Percentiles rank a stretch among this genome's conserved stretches.
These are phyloP conservation scores for Boletus pseudopeckii DNA, from an alignment of 768 basidiomycete genomes.

Conservation along the genomic window DNA sequence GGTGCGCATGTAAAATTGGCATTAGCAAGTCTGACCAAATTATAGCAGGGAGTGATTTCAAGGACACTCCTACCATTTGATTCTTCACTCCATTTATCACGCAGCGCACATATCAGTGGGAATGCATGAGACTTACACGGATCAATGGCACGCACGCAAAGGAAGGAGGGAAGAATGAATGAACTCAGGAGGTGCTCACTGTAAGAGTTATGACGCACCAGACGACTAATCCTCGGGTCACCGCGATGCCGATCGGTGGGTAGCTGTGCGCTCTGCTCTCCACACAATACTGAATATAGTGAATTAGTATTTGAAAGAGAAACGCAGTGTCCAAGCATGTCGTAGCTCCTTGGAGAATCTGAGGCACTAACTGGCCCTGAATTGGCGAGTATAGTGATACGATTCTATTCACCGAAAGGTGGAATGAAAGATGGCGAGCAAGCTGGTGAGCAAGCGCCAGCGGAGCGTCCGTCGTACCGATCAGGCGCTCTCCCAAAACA, in stretches of 20 bases:
- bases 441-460: too few species aligned
- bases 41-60: background rate
- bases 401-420: background rate
- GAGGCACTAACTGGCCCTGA: background rate
- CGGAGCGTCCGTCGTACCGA: too few species aligned
- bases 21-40: background rate
- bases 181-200: conserved; percentile 1
- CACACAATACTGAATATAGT: background rate
- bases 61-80: background rate
- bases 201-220: background rate
- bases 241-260: background rate
- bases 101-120: background rate
- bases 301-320: conserved; percentile 4
- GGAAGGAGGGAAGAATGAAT: background rate
- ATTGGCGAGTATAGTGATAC: background rate
- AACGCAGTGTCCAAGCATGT: background rate
- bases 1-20: conserved; percentile 9
- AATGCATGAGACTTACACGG: background rate
- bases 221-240: conserved; percentile 14
- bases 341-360: background rate
- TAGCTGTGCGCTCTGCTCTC: background rate
- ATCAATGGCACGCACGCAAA: background rate
- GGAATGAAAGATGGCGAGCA: too few species aligned
- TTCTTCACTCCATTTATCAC: background rate
- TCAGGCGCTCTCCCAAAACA: too few species aligned